These are phyloP conservation scores for Fraxinus excelsior DNA, from an alignment of 257 asterid species.

Conservation along the genomic window DNA sequence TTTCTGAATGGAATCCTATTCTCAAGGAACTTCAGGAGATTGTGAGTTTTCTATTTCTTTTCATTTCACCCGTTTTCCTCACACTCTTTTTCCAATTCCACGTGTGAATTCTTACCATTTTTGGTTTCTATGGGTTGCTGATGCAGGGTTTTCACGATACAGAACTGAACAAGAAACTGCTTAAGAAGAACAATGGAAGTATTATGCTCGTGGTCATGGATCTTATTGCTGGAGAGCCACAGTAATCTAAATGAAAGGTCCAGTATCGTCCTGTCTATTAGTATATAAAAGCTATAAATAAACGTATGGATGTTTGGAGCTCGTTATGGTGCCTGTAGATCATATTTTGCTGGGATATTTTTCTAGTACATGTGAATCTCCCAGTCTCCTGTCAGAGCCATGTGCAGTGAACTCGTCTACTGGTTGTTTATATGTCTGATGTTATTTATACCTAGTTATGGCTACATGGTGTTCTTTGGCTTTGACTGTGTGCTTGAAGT, in stretches of 20 bases:
- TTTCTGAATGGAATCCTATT: slow-evolving; percentile 73
- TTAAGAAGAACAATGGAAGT: slow-evolving; percentile 82
- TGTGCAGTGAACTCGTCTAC: slow-evolving; percentile 11
- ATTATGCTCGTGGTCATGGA: slow-evolving; percentile 82
- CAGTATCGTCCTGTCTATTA: not conserved
- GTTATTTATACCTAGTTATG: not conserved
- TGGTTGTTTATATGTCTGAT: not conserved
- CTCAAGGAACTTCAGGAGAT: slow-evolving; percentile 80
- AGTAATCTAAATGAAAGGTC: not conserved
- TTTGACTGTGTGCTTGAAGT: not conserved
- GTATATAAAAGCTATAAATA: not conserved
- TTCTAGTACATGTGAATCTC: not conserved
- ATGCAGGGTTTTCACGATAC: slow-evolving; percentile 70
- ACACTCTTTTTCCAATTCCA: not conserved
- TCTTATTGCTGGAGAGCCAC: slow-evolving; percentile 55
- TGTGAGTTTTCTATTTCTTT: slow-evolving; percentile 44
- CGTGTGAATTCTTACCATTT: not conserved
- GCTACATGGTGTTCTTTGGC: not conserved
- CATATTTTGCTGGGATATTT: not conserved
- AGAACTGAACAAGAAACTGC: slow-evolving; percentile 60
- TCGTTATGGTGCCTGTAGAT: not conserved
- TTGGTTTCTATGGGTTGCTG: slow-evolving; percentile 4
- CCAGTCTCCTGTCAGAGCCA: not conserved
- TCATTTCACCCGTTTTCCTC: not conserved
- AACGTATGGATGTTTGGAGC: not conserved